phyloP scores from a whole-genome alignment of 2,329 filamentous ascomycete genomes.

The Colletotrichum noveboracense region DNA sequence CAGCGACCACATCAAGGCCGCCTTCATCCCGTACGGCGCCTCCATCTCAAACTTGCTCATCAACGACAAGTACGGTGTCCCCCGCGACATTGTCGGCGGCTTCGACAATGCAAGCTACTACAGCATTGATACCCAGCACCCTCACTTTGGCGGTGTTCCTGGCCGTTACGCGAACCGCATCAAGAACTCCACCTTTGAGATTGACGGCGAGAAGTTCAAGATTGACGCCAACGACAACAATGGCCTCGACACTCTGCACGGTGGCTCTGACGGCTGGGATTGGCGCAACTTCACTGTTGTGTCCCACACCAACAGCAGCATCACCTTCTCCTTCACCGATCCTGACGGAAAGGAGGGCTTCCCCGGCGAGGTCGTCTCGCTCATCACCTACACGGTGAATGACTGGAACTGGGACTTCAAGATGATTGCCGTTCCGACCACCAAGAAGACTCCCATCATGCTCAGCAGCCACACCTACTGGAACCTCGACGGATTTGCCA shows the following conservation, averaged over 20 bases:
- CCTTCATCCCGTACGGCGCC: conserved; percentile 78
- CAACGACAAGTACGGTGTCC: conserved; percentile 69
- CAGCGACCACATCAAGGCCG: conserved; percentile 68
- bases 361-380: conserved; percentile 76
- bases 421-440: conserved; percentile 74
- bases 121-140: conserved; percentile 65
- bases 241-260: conserved; percentile 71
- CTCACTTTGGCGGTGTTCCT: conserved; percentile 75
- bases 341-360: conserved; percentile 77
- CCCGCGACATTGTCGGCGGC: conserved; percentile 74
- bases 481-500: conserved; percentile 82
- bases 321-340: conserved; percentile 79
- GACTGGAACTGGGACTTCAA: conserved; percentile 74
- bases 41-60: conserved; percentile 75
- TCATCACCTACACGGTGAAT: conserved; percentile 75
- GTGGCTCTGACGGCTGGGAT: conserved; percentile 76
- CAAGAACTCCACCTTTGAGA: conserved; percentile 74
- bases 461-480: conserved; percentile 78
- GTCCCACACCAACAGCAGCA: conserved; percentile 68
- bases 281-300: conserved; percentile 79
- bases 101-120: conserved; percentile 81
- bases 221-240: conserved; percentile 68
- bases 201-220: conserved; percentile 67
- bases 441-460: conserved; percentile 84
- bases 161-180: conserved; percentile 84